Percentiles rank a stretch among this genome's conserved stretches.
Conservation (phyloP, 2,329 filamentous ascomycete genomes). For the Plenodomus lindquistii region DNA sequence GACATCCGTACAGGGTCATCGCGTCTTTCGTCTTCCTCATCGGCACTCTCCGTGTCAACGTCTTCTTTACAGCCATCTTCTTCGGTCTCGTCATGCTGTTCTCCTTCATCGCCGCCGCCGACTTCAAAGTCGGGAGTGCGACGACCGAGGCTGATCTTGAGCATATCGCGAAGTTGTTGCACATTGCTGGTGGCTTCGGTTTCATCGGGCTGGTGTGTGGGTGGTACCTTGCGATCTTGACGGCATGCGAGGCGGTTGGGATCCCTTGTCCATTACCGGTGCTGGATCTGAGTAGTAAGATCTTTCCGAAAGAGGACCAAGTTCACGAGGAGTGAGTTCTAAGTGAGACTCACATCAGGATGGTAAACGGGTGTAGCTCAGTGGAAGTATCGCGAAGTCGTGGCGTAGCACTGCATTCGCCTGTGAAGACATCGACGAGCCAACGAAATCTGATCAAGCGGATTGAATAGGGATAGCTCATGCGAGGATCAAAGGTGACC, state of each 20-base stretch:
- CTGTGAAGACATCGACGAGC: too few relatives aligned
- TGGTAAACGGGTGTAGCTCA: too few relatives aligned
- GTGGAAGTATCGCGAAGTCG: too few relatives aligned
- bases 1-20: conserved; percentile 13
- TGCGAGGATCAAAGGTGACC: too few relatives aligned
- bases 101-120: conserved; percentile 22
- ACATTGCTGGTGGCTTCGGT: conserved; percentile 19
- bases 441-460: too few relatives aligned
- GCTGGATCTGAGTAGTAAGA: conserved; percentile 22
- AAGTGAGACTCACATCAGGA: too few relatives aligned
- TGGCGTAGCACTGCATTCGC: too few relatives aligned
- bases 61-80: conserved; percentile 19
- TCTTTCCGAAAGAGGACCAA: conserved; percentile 15
- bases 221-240: conserved; percentile 24
- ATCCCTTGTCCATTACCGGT: conserved; percentile 25
- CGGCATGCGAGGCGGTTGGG: conserved; percentile 21
- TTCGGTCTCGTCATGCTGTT: conserved; percentile 24
- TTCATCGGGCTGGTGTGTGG: conserved; percentile 19
- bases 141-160: conserved; percentile 16
- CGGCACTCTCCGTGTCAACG: conserved; percentile 22
- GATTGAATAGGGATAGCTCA: too few relatives aligned
- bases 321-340: too few relatives aligned
- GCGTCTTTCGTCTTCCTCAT: conserved; percentile 22
- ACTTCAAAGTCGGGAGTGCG: conserved; percentile 14
- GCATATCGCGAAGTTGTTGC: conserved; percentile 17